These are phyloP conservation scores for Hemisphaericaspora subhashii DNA, from an alignment of 1,139 yeast genomes.

Conservation along the genomic window DNA sequence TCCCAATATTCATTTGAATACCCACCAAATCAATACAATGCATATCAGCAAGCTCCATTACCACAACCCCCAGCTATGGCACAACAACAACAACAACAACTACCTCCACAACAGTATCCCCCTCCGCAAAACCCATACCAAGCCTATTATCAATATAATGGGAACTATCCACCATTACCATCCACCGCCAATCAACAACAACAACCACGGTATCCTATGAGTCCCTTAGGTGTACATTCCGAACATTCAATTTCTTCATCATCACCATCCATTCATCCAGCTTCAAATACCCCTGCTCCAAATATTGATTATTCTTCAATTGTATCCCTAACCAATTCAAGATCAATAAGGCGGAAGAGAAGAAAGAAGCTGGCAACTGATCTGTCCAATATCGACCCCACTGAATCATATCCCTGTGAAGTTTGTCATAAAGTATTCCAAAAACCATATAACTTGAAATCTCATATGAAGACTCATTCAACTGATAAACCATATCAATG, in stretches of 20 bases:
- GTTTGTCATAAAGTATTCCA: constrained; percentile 51
- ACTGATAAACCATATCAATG: constrained; percentile 56
- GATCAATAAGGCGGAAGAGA: constrained; percentile 36
- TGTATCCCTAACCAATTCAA: constrained; percentile 38
- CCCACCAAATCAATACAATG: constrained; percentile 5
- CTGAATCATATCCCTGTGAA: constrained; percentile 38
- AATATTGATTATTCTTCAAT: constrained; percentile 38
- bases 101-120: constrained; percentile 1
- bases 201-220: constrained; percentile 13
- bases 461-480: constrained; percentile 58
- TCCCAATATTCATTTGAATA: constrained; percentile 6
- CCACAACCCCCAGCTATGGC: not conserved
- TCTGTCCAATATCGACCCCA: constrained; percentile 8
- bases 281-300: constrained; percentile 6
- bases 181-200: constrained; percentile 6
- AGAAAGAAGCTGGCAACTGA: constrained; percentile 17
- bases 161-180: constrained; percentile 6
- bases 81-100: constrained; percentile 7
- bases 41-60: constrained; percentile 5
- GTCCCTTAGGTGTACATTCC: constrained; percentile 15
- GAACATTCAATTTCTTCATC: constrained; percentile 8
- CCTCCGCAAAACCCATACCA: constrained; percentile 4
- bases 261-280: constrained; percentile 2
- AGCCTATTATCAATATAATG: constrained; percentile 6
- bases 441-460: constrained; percentile 55